Evolutionary conservation across 352 stramenopile species (phyloP).

Genomic region (Globisporangium recalcitrans): DNA sequence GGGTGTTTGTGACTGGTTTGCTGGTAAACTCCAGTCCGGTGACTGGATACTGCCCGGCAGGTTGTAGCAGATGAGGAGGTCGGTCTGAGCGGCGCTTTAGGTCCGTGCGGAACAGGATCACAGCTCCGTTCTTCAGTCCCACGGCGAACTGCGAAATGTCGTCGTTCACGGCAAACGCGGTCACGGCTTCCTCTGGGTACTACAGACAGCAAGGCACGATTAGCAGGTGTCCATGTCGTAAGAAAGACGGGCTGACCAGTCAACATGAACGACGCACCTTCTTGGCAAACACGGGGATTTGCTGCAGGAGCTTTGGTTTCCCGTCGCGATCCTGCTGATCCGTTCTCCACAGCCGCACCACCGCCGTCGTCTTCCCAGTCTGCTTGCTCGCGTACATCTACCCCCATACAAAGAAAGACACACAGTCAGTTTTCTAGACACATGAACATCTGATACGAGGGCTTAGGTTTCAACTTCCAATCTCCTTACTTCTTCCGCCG

Average conservation of each 20-base stretch:
- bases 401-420: neutral
- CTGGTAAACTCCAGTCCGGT: constrained; percentile 75
- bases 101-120: constrained; percentile 80
- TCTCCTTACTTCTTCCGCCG: constrained; percentile 39
- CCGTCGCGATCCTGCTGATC: constrained; percentile 85
- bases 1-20: constrained; percentile 61
- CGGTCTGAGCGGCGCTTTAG: constrained; percentile 71
- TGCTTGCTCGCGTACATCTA: constrained; percentile 66
- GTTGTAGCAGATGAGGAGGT: constrained; percentile 65
- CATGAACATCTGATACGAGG: neutral
- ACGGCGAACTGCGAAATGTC: constrained; percentile 80
- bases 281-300: constrained; percentile 84
- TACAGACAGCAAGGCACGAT: constrained; percentile 10
- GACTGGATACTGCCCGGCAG: constrained; percentile 74
- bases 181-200: constrained; percentile 84
- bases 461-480: neutral
- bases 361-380: constrained; percentile 59
- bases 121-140: constrained; percentile 75
- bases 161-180: constrained; percentile 79
- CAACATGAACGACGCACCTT: constrained; percentile 34
- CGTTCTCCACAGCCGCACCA: constrained; percentile 85
- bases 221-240: neutral
- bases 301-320: constrained; percentile 79
- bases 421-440: neutral
- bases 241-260: neutral